phyloP scores from a whole-genome alignment of 306 rosid species.

The Acacia melanoxylon region DNA sequence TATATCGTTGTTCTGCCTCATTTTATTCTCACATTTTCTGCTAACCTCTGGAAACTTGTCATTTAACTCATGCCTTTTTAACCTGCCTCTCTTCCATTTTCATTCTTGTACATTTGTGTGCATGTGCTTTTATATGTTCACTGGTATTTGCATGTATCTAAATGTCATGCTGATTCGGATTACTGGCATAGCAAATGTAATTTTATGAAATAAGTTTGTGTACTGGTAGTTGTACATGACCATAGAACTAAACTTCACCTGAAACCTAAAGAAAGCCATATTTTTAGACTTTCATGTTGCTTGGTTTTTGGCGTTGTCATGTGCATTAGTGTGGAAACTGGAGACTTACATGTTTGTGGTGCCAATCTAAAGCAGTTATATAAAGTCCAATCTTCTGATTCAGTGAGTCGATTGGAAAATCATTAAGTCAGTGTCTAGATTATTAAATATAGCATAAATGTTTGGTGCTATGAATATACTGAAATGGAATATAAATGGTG shows the following conservation, averaged over 20 bases:
- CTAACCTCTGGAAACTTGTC: constrained; percentile 4
- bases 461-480: constrained; percentile 4
- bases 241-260: background rate
- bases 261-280: constrained; percentile 18
- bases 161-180: background rate
- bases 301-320: background rate
- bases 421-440: background rate
- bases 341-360: background rate
- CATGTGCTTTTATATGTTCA: background rate
- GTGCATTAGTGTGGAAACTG: background rate
- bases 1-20: background rate
- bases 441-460: constrained; percentile 11
- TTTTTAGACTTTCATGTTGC: background rate
- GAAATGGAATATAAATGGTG: constrained; percentile 4
- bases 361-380: constrained; percentile 4
- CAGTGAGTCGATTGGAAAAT: background rate
- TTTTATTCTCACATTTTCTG: constrained; percentile 19
- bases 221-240: constrained; percentile 10
- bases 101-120: background rate
- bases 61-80: background rate
- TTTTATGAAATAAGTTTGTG: constrained; percentile 13
- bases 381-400: constrained; percentile 6
- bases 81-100: background rate
- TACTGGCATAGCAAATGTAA: background rate
- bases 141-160: background rate